Conservation (phyloP, 2,329 filamentous ascomycete species). For the Ascosphaera aggregata region DNA sequence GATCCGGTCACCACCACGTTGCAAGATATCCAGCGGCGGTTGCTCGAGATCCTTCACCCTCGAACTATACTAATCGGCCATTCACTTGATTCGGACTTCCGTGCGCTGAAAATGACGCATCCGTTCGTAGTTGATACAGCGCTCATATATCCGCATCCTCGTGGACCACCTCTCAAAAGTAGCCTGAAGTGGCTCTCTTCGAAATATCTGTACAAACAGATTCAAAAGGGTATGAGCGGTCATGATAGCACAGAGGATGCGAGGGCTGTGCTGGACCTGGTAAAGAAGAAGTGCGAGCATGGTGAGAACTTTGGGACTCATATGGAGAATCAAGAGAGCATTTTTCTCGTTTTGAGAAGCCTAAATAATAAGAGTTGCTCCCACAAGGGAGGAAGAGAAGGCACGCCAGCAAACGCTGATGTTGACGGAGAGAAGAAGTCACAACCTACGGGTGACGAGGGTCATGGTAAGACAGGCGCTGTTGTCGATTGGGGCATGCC, state of each 20-base stretch:
- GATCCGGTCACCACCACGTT: slow-evolving; percentile 64
- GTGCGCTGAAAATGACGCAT: slow-evolving; percentile 64
- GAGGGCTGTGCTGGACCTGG: slow-evolving; percentile 68
- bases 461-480: slow-evolving; percentile 22
- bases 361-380: slow-evolving; percentile 24
- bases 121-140: slow-evolving; percentile 88
- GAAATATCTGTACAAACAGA: slow-evolving; percentile 66
- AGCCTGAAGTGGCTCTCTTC: slow-evolving; percentile 74
- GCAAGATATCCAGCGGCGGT: slow-evolving; percentile 53
- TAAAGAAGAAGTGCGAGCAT: slow-evolving; percentile 90
- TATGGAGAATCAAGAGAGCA: slow-evolving; percentile 59
- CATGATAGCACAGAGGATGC: slow-evolving; percentile 92
- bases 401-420: slow-evolving; percentile 1
- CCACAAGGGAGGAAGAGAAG: slow-evolving; percentile 11
- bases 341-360: slow-evolving; percentile 43
- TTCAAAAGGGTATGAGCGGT: slow-evolving; percentile 58
- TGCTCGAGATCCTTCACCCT: slow-evolving; percentile 42
- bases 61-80: slow-evolving; percentile 24
- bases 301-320: slow-evolving; percentile 66
- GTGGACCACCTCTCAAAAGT: slow-evolving; percentile 72
- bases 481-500: slow-evolving; percentile 82
- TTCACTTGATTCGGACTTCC: slow-evolving; percentile 33
- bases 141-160: slow-evolving; percentile 71
- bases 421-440: slow-evolving; percentile 6
- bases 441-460: slow-evolving; percentile 1